Conservation (phyloP, 176 grass and related monocot genomes). For the Triticum monococcum region DNA sequence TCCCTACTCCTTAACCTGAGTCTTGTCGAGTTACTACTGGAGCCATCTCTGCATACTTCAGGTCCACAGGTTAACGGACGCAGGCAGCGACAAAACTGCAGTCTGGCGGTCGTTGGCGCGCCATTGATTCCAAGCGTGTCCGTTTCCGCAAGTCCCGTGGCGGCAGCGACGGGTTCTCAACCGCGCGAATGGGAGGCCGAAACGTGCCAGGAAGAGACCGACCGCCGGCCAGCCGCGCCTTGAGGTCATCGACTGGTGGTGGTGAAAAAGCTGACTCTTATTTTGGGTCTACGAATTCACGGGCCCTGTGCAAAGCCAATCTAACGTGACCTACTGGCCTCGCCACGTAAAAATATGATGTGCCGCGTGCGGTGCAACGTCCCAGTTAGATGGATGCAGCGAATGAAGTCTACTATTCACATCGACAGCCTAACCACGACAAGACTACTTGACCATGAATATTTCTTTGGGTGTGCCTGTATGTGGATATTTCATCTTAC, state of each 20-base stretch:
- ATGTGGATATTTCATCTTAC: neutral
- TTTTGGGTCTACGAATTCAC: slow-evolving; percentile 3
- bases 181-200: slow-evolving; percentile 10
- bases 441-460: slow-evolving; percentile 4
- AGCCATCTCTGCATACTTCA: neutral
- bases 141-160: neutral
- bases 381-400: neutral
- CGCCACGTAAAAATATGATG: neutral
- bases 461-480: too few species aligned
- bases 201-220: neutral
- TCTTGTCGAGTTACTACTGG: too few species aligned
- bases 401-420: neutral
- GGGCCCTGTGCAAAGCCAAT: neutral
- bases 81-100: neutral
- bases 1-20: too few species aligned
- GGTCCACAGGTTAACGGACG: neutral
- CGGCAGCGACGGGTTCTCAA: neutral
- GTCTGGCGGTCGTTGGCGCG: neutral
- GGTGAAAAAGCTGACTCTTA: slow-evolving; percentile 15
- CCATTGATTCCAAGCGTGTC: slow-evolving; percentile 4
- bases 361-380: neutral
- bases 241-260: neutral
- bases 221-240: neutral
- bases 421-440: neutral
- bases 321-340: neutral